Evolutionary conservation across 1,284 basidiomycete genomes (phyloP), one percentile per base, ranked within the genome.

Genomic region (Apiotrichum laibachii): DNA sequence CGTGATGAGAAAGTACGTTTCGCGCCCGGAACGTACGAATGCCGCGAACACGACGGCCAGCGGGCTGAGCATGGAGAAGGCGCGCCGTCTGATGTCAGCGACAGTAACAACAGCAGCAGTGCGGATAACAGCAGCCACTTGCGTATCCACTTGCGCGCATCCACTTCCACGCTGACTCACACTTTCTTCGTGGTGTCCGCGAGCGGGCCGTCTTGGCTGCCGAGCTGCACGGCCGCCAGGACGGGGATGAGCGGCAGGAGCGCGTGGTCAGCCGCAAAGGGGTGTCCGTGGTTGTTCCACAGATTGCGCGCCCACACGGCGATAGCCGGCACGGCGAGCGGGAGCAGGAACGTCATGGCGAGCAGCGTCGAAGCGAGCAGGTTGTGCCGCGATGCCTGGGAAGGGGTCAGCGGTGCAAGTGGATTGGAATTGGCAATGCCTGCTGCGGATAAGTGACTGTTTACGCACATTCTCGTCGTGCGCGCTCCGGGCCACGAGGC

Each of bases 261-360:
- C 15, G 67, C 67, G 63, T 64, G 69, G 56, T 67, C 68, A 22
- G 57, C 62, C 2, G 57, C 43, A 34, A 67, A 65, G 5, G 65
- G 48, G 44, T 68, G 62, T 0, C 48, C 49, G 59, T 67, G 67
- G 21, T 67, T 61, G 7, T 51, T 50, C 67, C 67, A 71, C 10
- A 72, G 74, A 53, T 92, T 95, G 55, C 92, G 85, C 1, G 88
- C 87, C 94, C 94, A 99, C 0, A 96, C 92, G 0, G 86, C 85
- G 19, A 98, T 80, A 8, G 89, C 86, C 0, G 92, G 88, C 0
- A 86, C 88, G 9, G 85, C 84, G 52, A 92, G 81, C 0, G 94
- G 94, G 0, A 95, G 78, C 1, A 96, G 81, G 82, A 86, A 87
- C 12, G 89, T 52, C 66, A 90, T 84, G 49, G 83, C 73, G 34